Evolutionary conservation across 139 green algal genomes (phyloP).

Genomic region (Pseudopediastrum boryanum): DNA sequence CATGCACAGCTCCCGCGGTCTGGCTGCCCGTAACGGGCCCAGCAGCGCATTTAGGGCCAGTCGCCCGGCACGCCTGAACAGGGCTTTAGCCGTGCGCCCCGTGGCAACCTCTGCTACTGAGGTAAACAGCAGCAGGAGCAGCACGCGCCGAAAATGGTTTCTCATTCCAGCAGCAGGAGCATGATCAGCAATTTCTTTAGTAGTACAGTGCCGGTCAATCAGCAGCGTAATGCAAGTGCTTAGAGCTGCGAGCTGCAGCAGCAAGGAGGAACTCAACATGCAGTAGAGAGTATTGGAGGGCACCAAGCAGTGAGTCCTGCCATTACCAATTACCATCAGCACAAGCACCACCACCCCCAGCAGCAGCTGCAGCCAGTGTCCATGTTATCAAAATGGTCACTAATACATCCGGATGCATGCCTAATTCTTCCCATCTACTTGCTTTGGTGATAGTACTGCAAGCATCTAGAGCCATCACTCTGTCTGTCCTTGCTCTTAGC

Average conservation of each 20-base stretch:
- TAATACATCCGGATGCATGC: not conserved
- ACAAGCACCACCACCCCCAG: not conserved
- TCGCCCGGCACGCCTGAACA: not conserved
- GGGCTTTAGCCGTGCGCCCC: not conserved
- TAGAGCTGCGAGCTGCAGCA: too few relatives aligned
- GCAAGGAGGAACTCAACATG: too few relatives aligned
- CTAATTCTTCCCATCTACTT: not conserved
- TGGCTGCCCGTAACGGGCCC: not conserved
- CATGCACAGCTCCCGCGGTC: not conserved
- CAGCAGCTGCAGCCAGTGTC: not conserved
- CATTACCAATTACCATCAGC: not conserved
- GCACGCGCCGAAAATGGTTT: too few relatives aligned
- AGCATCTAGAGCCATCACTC: too few relatives aligned
- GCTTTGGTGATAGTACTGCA: too few relatives aligned
- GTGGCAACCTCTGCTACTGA: conserved; percentile 22
- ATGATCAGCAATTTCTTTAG: too few relatives aligned
- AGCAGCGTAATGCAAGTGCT: too few relatives aligned
- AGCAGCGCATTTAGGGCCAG: not conserved
- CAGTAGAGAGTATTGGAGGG: not conserved
- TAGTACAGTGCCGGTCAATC: too few relatives aligned
- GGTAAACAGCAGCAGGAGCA: too few relatives aligned
- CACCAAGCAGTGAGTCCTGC: not conserved
- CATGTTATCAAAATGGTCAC: not conserved
- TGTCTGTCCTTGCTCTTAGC: too few relatives aligned
- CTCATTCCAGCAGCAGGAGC: too few relatives aligned